Evolutionary conservation across 345 rosid species (phyloP).

Genomic region (Euclidium syriacum): DNA sequence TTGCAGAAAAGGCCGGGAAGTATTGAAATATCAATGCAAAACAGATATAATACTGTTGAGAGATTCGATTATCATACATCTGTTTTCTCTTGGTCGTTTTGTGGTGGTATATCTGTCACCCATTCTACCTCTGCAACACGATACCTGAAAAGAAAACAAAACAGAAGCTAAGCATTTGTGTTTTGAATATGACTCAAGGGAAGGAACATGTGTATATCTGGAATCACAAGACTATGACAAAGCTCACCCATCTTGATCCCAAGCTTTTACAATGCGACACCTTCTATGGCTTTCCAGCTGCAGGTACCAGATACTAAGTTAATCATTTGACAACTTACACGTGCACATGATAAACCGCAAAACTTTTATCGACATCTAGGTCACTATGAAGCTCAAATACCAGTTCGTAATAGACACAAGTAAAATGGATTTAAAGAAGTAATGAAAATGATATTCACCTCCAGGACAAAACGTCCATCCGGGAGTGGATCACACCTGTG

Average conservation of each 20-base stretch:
- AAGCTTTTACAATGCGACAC: conserved; percentile 59
- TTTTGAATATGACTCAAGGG: not conserved
- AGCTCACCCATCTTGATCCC: conserved; percentile 99
- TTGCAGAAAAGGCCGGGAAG: not conserved
- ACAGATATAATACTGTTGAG: not conserved
- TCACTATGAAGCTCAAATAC: not conserved
- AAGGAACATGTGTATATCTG: not conserved
- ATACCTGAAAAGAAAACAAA: conserved; percentile 48
- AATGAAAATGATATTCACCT: conserved; percentile 39
- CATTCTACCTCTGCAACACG: conserved; percentile 95
- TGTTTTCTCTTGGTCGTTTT: conserved; percentile 37
- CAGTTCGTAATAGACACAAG: not conserved
- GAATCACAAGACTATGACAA: conserved; percentile 4
- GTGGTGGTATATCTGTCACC: conserved; percentile 65
- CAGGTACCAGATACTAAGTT: conserved; percentile 7
- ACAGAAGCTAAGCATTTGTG: not conserved
- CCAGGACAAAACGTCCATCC: conserved; percentile 81
- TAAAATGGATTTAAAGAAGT: not conserved
- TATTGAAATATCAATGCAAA: not conserved
- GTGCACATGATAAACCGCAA: not conserved
- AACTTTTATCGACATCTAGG: not conserved
- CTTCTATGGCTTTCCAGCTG: conserved; percentile 90
- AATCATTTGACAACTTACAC: not conserved
- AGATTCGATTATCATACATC: conserved; percentile 39
- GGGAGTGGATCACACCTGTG: conserved; percentile 93